Evolutionary conservation across 768 basidiomycete species (phyloP).

Genomic region (Phylloporus sp.): DNA sequence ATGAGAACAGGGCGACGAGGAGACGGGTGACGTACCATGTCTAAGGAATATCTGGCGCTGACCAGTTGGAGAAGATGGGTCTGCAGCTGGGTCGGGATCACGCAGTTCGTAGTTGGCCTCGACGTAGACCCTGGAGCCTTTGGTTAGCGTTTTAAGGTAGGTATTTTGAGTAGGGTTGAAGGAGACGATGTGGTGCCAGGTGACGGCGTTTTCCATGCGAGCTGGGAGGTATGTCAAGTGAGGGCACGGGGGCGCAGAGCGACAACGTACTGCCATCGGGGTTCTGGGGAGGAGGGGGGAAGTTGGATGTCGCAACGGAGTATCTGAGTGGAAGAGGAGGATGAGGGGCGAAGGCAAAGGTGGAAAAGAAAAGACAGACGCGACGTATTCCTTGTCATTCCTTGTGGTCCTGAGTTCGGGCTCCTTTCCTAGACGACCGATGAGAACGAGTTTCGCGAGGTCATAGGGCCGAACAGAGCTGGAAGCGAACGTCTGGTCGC

Average conservation of each 20-base stretch:
- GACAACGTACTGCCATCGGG: slow-evolving; percentile 54
- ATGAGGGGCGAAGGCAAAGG: neutral
- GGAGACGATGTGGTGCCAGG: slow-evolving; percentile 75
- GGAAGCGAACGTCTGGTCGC: slow-evolving; percentile 65
- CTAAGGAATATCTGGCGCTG: slow-evolving; percentile 80
- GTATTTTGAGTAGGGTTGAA: slow-evolving; percentile 60
- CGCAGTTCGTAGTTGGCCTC: slow-evolving; percentile 75
- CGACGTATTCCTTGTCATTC: slow-evolving; percentile 72
- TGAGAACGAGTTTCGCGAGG: slow-evolving; percentile 69
- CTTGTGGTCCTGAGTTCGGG: slow-evolving; percentile 67
- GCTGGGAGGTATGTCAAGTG: slow-evolving; percentile 33
- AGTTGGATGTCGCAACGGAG: slow-evolving; percentile 68
- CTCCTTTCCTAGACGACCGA: slow-evolving; percentile 67
- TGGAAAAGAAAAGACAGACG: slow-evolving; percentile 42
- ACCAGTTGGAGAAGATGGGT: slow-evolving; percentile 59
- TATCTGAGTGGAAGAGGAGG: slow-evolving; percentile 44
- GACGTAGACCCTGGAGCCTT: slow-evolving; percentile 74
- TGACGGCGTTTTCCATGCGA: slow-evolving; percentile 47
- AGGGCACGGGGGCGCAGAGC: slow-evolving; percentile 1
- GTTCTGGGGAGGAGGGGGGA: slow-evolving; percentile 49
- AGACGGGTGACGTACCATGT: slow-evolving; percentile 50
- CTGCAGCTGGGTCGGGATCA: slow-evolving; percentile 62
- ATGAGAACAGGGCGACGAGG: slow-evolving; percentile 3
- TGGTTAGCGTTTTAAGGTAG: slow-evolving; percentile 59
- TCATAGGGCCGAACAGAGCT: slow-evolving; percentile 50